phyloP scores from a whole-genome alignment of 176 grass and related monocot species.

The Guadua angustifolia region DNA sequence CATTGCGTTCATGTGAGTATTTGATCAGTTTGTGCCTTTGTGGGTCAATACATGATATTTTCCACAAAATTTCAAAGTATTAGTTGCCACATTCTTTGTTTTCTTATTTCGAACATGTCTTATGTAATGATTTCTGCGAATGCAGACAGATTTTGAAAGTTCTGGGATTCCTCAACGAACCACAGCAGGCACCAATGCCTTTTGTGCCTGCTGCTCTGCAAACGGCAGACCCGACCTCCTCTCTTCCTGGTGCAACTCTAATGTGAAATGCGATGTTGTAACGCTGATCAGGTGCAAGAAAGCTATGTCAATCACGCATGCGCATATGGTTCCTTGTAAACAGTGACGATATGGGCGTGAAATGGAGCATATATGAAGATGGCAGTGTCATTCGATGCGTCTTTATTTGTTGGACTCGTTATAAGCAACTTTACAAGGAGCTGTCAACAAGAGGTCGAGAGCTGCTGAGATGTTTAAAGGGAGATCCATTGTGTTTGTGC shows the following conservation, averaged over 20 bases:
- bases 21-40: neutral
- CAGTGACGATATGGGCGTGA: neutral
- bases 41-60: conserved; percentile 20
- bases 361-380: conserved; percentile 34
- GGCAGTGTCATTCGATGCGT: neutral
- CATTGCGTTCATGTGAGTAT: neutral
- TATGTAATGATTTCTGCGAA: conserved; percentile 31
- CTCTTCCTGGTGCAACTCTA: conserved; percentile 67
- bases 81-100: conserved; percentile 16
- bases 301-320: conserved; percentile 24
- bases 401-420: conserved; percentile 20
- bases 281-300: conserved; percentile 36
- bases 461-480: conserved; percentile 3
- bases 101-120: conserved; percentile 20
- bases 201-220: conserved; percentile 60
- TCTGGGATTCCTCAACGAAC: conserved; percentile 74
- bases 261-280: conserved; percentile 56
- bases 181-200: conserved; percentile 54
- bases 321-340: neutral
- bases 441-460: neutral
- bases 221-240: conserved; percentile 58
- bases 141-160: conserved; percentile 75
- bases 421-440: neutral
- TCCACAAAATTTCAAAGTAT: neutral
- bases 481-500: conserved; percentile 8